Evolutionary conservation across 805 yeast species (phyloP).

Genomic region (Clavispora asparagi): DNA sequence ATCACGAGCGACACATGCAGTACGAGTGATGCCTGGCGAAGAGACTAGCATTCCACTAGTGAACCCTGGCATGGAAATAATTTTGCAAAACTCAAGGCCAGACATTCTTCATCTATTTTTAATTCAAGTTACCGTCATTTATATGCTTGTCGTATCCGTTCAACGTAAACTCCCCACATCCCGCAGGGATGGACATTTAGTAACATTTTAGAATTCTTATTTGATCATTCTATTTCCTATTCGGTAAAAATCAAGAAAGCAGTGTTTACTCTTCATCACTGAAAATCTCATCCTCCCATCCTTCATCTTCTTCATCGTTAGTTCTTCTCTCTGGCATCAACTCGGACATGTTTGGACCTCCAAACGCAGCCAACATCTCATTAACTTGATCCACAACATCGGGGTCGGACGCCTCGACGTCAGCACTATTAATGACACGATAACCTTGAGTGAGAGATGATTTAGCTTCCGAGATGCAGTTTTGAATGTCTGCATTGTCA

Average conservation of each 20-base stretch:
- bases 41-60: neutral
- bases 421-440: slow-evolving; percentile 35
- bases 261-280: slow-evolving; percentile 24
- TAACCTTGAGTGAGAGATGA: slow-evolving; percentile 41
- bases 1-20: neutral
- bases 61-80: no score
- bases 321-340: slow-evolving; percentile 28
- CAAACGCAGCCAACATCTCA: slow-evolving; percentile 48
- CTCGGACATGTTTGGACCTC: slow-evolving; percentile 53
- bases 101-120: no score
- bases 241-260: neutral
- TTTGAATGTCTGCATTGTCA: slow-evolving; percentile 23
- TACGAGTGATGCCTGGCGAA: neutral
- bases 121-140: no score
- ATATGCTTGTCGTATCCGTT: no score
- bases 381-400: slow-evolving; percentile 55
- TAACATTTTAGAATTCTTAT: no score
- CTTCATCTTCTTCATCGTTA: slow-evolving; percentile 24
- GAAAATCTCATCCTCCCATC: slow-evolving; percentile 51
- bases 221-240: neutral
- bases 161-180: no score
- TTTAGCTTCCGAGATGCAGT: slow-evolving; percentile 35
- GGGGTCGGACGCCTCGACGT: slow-evolving; percentile 44
- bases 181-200: no score
- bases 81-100: no score